A percentile compares a stretch with the other conserved stretches of the same genome.
These are phyloP conservation scores for Malassezia pachydermatis DNA, from an alignment of 1,284 basidiomycete genomes.

Conservation along the genomic window DNA sequence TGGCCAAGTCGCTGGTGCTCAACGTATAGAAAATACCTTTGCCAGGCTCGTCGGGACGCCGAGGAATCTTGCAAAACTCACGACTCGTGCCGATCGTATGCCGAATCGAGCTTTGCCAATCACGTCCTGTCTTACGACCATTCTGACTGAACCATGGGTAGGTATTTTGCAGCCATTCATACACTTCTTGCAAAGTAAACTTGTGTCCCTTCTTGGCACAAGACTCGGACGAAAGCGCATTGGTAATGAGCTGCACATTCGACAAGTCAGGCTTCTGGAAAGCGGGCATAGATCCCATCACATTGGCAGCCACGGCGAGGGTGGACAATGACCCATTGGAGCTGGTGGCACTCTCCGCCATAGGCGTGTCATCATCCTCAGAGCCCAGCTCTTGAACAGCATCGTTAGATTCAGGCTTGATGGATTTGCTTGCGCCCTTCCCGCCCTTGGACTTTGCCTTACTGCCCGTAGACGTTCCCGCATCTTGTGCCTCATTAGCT, in stretches of 20 bases:
- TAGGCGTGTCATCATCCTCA: too few relatives aligned
- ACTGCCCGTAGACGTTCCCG: conserved; percentile 51
- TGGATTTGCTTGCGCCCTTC: conserved; percentile 22
- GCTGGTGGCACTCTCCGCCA: not conserved
- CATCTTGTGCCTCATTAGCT: conserved; percentile 10
- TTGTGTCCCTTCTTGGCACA: conserved; percentile 57
- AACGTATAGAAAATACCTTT: conserved; percentile 45
- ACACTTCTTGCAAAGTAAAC: conserved; percentile 81
- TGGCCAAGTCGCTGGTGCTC: conserved; percentile 26
- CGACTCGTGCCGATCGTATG: conserved; percentile 40
- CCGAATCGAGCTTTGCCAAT: conserved; percentile 44
- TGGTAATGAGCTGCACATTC: conserved; percentile 40
- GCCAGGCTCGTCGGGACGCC: conserved; percentile 36
- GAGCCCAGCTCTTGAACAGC: too few relatives aligned
- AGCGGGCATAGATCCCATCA: conserved; percentile 3
- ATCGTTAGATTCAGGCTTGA: too few relatives aligned
- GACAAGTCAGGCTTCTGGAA: conserved; percentile 39
- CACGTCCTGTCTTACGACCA: conserved; percentile 34
- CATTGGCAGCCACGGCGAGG: conserved; percentile 8
- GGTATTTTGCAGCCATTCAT: conserved; percentile 75
- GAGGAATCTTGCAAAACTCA: conserved; percentile 38
- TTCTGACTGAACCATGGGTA: conserved; percentile 68
- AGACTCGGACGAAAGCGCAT: conserved; percentile 32
- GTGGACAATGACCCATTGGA: conserved; percentile 5
- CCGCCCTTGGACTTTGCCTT: conserved; percentile 24